Percentiles rank a stretch among this genome's conserved stretches.
Evolutionary conservation across 768 basidiomycete species (phyloP).

Genomic region (Panellus pusillus): DNA sequence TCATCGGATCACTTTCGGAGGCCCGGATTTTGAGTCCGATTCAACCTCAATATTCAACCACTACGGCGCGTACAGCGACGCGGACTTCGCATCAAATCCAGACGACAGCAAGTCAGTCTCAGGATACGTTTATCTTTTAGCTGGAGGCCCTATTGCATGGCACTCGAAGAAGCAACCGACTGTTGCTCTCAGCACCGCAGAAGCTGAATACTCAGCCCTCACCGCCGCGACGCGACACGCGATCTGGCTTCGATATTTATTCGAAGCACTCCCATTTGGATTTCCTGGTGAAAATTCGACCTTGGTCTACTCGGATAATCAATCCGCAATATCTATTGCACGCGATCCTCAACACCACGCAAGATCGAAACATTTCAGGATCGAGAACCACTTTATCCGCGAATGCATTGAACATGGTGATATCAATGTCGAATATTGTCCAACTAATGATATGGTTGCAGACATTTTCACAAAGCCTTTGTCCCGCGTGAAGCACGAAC

Average conservation of each 20-base stretch:
- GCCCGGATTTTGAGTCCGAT: background rate
- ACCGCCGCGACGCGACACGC: conserved; percentile 2
- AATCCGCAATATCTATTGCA: conserved; percentile 5
- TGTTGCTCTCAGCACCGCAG: background rate
- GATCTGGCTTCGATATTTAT: conserved; percentile 9
- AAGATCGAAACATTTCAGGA: conserved; percentile 4
- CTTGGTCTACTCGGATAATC: conserved; percentile 5
- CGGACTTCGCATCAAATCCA: conserved; percentile 2
- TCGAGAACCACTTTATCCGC: conserved; percentile 6
- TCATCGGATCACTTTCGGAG: background rate
- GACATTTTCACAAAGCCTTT: conserved; percentile 5
- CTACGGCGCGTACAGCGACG: conserved; percentile 6
- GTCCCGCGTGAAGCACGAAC: background rate
- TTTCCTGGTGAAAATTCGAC: background rate
- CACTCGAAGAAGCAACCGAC: conserved; percentile 5
- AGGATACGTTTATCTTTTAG: conserved; percentile 25
- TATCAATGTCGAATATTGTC: conserved; percentile 4
- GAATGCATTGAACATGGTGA: background rate
- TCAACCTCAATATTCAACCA: too few species aligned
- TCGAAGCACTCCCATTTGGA: background rate
- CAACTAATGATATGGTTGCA: conserved; percentile 5
- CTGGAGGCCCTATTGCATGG: conserved; percentile 26
- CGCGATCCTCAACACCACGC: conserved; percentile 8
- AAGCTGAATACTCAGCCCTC: conserved; percentile 1
- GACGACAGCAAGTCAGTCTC: conserved; percentile 25